phyloP scores from a whole-genome alignment of 2,329 filamentous ascomycete genomes.

The Fusarium tjaetaba region DNA sequence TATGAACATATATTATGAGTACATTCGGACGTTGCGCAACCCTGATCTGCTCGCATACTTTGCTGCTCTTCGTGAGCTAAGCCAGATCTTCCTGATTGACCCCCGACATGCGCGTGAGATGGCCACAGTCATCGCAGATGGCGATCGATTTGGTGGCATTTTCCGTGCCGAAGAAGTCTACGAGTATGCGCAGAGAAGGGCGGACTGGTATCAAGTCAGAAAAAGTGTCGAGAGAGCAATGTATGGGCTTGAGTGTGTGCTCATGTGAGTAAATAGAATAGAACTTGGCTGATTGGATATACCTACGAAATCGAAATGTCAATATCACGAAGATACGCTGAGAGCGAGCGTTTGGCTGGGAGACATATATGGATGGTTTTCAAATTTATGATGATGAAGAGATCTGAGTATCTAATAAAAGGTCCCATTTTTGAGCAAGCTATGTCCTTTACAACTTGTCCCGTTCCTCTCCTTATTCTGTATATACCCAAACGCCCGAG shows the following conservation, averaged over 20 bases:
- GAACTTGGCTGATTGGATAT: slow-evolving; percentile 1
- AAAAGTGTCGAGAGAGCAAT: slow-evolving; percentile 92
- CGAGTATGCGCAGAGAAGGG: slow-evolving; percentile 92
- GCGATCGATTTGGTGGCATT: slow-evolving; percentile 87
- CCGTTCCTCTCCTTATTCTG: background rate
- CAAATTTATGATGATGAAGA: slow-evolving; percentile 26
- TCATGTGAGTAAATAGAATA: slow-evolving; percentile 71
- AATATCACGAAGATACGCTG: slow-evolving; percentile 25
- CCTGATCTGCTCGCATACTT: slow-evolving; percentile 89
- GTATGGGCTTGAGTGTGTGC: slow-evolving; percentile 89
- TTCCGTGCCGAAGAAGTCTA: slow-evolving; percentile 97
- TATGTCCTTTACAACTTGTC: background rate
- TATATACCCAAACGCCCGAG: slow-evolving; percentile 21
- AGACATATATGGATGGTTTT: slow-evolving; percentile 6
- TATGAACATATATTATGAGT: slow-evolving; percentile 92
- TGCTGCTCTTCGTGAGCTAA: slow-evolving; percentile 87
- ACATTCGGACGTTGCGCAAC: slow-evolving; percentile 84
- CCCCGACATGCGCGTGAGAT: slow-evolving; percentile 88
- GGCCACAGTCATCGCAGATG: slow-evolving; percentile 93
- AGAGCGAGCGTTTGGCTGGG: slow-evolving; percentile 20
- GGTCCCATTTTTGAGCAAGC: background rate
- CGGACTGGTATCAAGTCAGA: slow-evolving; percentile 94
- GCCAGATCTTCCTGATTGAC: slow-evolving; percentile 95
- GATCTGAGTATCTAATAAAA: slow-evolving; percentile 18
- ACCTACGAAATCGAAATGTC: slow-evolving; percentile 12